Evolutionary conservation across 495 filamentous ascomycete species (phyloP), one percentile per base, ranked within the genome.

Genomic region (Penicillium waksmanii): DNA sequence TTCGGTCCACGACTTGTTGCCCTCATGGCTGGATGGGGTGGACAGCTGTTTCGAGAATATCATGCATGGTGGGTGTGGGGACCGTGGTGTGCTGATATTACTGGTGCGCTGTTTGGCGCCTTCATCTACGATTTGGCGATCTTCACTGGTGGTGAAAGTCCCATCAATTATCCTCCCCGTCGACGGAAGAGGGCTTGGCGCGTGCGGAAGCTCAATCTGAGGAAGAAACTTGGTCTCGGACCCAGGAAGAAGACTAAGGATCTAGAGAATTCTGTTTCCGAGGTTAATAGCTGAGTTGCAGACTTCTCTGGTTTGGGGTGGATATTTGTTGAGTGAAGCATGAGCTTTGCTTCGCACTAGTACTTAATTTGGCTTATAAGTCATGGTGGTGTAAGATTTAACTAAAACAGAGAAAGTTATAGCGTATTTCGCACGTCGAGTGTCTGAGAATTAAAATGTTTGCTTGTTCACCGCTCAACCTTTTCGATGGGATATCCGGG

Each of bases 11-110:
- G 64, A 7, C 58, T 66, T n/a, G 64, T 64, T n/a, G 61, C 58
- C 25, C 44, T 69, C 2, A 69, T 69, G 64, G 66, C 61, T 25
- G 66, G 66, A 10, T 69, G 60, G 48, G 66, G 66, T 5, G 49
- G 55, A n/a, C 25, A 44, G 0, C n/a, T 52, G n/a, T 55, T 56
- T 44, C 33, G 54, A 25, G 47, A 48, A 23, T 44, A 42, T 27
- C 40, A 63, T 34, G 66, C 56, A 6, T 68, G 66, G 66, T 69
- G 64, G 66, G 36, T 69, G 8, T 69, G 64, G 64, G 66, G 66
- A 5, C 46, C 57, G 9, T 69, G 66, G 66, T 38, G 58, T 10
- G 66, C 66, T n/a, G 60, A 60, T 35, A 67, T 69, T 35, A 62
- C 56, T 51, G 64, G 66, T 18, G 44, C 48, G 12, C 25, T 61